Conservation (phyloP, 208 protist genomes). For the Eutreptiella sp. region DNA sequence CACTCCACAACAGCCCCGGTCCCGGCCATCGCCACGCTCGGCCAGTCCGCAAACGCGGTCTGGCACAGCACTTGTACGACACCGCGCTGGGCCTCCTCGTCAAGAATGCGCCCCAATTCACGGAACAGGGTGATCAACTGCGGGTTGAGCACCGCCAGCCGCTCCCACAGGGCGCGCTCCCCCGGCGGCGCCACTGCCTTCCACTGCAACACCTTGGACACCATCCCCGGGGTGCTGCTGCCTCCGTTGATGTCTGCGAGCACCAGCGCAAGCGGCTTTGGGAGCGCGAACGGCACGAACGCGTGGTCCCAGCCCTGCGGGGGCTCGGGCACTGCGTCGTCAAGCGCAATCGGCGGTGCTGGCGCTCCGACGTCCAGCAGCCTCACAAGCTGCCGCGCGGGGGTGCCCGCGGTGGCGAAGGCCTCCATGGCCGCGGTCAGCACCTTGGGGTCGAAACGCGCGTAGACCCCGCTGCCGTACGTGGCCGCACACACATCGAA, state of each 20-base stretch:
- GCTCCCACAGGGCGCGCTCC: constrained; percentile 58
- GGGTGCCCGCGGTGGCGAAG: constrained; percentile 31
- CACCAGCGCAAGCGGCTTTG: constrained; percentile 65
- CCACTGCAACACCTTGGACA: constrained; percentile 82
- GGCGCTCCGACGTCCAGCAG: constrained; percentile 42
- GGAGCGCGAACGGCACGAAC: constrained; percentile 56
- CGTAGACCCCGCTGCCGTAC: constrained; percentile 83
- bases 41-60: constrained; percentile 41
- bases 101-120: constrained; percentile 34
- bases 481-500: constrained; percentile 92
- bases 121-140: constrained; percentile 52
- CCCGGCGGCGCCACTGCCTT: constrained; percentile 43
- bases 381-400: no score
- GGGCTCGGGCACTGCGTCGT: constrained; percentile 38
- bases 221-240: constrained; percentile 86
- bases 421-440: constrained; percentile 43
- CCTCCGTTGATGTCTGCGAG: constrained; percentile 81
- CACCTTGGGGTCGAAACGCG: constrained; percentile 57
- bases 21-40: constrained; percentile 25
- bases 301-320: constrained; percentile 53
- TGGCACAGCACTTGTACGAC: constrained; percentile 18
- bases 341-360: constrained; percentile 5
- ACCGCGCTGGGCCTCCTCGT: not conserved
- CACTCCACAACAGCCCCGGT: not conserved
- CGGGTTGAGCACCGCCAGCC: constrained; percentile 56